phyloP scores from a whole-genome alignment of 305 asterid genomes.

The Fraxinus platypoda region DNA sequence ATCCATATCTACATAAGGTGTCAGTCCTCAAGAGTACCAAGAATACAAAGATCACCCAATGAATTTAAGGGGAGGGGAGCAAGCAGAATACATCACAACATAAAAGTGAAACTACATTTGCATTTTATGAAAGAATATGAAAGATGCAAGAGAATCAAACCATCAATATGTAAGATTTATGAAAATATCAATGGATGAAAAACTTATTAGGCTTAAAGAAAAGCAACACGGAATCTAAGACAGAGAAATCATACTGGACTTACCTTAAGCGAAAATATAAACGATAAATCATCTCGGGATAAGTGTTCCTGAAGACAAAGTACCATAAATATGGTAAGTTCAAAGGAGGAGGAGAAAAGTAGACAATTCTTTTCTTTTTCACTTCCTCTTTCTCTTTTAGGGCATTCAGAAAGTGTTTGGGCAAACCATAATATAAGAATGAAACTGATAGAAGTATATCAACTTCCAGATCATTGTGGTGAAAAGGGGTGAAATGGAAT shows the following conservation, averaged over 20 bases:
- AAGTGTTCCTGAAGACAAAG: constrained; percentile 75
- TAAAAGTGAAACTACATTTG: constrained; percentile 3
- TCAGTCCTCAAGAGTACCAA: neutral
- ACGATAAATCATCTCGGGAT: constrained; percentile 79
- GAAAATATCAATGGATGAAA: neutral
- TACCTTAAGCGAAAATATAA: constrained; percentile 87
- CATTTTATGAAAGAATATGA: constrained; percentile 5
- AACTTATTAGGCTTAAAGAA: constrained; percentile 23
- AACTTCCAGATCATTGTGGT: constrained; percentile 9
- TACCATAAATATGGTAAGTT: constrained; percentile 23
- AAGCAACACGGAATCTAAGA: constrained; percentile 16
- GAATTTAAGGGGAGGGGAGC: constrained; percentile 1
- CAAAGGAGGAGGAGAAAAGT: constrained; percentile 19
- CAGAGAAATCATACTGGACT: constrained; percentile 18
- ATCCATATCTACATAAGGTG: neutral
- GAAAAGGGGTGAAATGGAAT: neutral
- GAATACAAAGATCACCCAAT: neutral
- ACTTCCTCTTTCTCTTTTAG: neutral
- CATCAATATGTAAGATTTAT: constrained; percentile 6
- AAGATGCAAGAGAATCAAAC: constrained; percentile 18
- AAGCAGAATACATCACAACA: neutral
- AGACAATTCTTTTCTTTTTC: neutral
- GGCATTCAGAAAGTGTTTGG: constrained; percentile 7
- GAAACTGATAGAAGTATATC: constrained; percentile 1
- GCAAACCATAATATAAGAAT: constrained; percentile 1